Evolutionary conservation across 148 eudicot species (phyloP), one percentile per base, ranked within the genome.

Genomic region (Selenicereus undatus): DNA sequence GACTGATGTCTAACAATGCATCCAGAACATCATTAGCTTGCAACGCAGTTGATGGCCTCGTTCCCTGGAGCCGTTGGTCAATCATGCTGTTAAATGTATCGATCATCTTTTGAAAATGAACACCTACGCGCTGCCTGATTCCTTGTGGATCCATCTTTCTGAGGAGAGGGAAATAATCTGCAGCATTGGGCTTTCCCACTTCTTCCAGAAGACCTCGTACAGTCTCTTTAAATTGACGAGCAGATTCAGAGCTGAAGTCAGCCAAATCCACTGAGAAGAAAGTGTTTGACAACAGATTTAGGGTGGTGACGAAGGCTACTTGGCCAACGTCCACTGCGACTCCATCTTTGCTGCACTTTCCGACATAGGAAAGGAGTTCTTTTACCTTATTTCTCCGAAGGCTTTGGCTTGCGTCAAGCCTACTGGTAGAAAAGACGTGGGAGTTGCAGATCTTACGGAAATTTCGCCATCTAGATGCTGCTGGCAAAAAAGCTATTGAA

Each of bases 101-200:
- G 17, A 87, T 3, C 26, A 90, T 30, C 56, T 82, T 84, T 10
- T 52, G 79, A 27, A 80, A 69, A 56, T 84, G 68, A 29, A 80
- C 45, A 0, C 51, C 36, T 48, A 76, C 45, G 0, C 88, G 84
- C 0, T 81, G 79, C 60, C 88, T 81, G 14, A 85, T 78, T 1
- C 92, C 90, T 70, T 83, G 92, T 1, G 89, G 89, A 32, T 91
- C 92, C 0, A 91, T 10, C 78, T 30, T 82, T 35, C 60, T 71
- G 30, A 91, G 81, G 5, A 79, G 18, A 0, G 94, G 94, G 78
- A 89, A 91, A 77, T 83, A 88, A 82, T 91, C 92, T 27, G 79
- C 89, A 54, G 88, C 45, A 68, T 91, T 91, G 1, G 91, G 91
- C 64, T 83, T 90, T 3, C 91, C 91, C 1, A 69, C 73, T 68